These are phyloP conservation scores for Puccinia hordei DNA, from an alignment of 1,284 basidiomycete genomes.

Conservation along the genomic window DNA sequence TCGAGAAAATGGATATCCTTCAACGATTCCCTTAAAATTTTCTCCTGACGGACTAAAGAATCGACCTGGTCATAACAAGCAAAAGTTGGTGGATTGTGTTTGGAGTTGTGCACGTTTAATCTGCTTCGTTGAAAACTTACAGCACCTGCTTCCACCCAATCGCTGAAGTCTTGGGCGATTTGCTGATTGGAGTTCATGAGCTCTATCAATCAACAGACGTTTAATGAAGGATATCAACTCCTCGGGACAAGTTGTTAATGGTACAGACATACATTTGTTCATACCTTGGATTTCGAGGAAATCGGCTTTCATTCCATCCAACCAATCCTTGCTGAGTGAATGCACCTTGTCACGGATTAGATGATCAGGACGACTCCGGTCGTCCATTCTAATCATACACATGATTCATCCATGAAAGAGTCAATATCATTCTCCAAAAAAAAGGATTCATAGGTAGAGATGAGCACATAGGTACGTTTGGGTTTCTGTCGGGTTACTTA, in stretches of 20 bases:
- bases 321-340: slow-evolving; percentile 21
- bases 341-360: slow-evolving; percentile 5
- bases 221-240: not conserved
- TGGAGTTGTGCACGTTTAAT: not conserved
- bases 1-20: slow-evolving; percentile 18
- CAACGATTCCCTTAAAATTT: not conserved
- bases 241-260: not conserved
- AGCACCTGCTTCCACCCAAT: slow-evolving; percentile 29
- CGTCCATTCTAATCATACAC: not conserved
- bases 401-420: no score
- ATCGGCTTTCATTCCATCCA: slow-evolving; percentile 19
- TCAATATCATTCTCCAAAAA: not conserved
- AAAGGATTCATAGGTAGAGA: not conserved
- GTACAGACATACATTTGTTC: not conserved
- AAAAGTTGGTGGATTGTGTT: not conserved
- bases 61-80: not conserved
- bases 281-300: slow-evolving; percentile 37
- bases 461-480: not conserved
- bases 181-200: slow-evolving; percentile 27
- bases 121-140: not conserved
- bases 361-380: not conserved
- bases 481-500: not conserved
- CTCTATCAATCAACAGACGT: not conserved
- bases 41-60: slow-evolving; percentile 16
- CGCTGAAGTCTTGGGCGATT: slow-evolving; percentile 27